Conservation (phyloP, 345 rosid species). For the Syzygium aqueum region DNA sequence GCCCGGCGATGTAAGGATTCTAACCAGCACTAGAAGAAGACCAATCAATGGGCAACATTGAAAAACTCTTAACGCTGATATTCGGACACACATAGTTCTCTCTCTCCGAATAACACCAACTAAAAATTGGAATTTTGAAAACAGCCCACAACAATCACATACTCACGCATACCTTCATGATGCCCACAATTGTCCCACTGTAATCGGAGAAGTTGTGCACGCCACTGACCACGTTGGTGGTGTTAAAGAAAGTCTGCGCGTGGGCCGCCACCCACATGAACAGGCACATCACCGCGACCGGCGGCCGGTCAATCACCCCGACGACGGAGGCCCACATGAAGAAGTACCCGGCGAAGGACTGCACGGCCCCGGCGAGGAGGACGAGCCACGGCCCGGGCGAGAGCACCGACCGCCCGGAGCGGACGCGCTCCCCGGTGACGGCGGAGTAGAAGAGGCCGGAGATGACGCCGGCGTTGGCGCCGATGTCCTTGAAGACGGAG, state of each 20-base stretch:
- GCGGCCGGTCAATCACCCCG: conserved; percentile 50
- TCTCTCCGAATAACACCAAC: background rate
- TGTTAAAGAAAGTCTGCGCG: conserved; percentile 63
- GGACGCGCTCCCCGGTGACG: conserved; percentile 13
- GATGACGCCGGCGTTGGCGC: conserved; percentile 75
- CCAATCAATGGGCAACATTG: background rate
- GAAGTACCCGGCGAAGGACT: conserved; percentile 66
- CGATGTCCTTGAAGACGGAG: conserved; percentile 94
- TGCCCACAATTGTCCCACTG: conserved; percentile 84
- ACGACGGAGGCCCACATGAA: conserved; percentile 77
- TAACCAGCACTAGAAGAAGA: background rate
- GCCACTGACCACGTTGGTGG: conserved; percentile 67
- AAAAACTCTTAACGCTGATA: background rate
- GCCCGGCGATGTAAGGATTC: background rate
- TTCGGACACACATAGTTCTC: background rate
- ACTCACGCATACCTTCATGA: conserved; percentile 51
- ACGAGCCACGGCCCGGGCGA: conserved; percentile 75
- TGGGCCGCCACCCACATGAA: conserved; percentile 68
- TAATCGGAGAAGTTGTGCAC: conserved; percentile 59
- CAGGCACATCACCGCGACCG: conserved; percentile 65
- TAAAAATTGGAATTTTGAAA: background rate
- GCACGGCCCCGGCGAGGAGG: conserved; percentile 51
- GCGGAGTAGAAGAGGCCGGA: conserved; percentile 70
- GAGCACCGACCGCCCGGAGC: background rate
- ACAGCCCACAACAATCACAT: background rate